A percentile compares a stretch with the other conserved stretches of the same genome.
phyloP scores from a whole-genome alignment of 495 filamentous ascomycete species.

The Daldinia grandis region DNA sequence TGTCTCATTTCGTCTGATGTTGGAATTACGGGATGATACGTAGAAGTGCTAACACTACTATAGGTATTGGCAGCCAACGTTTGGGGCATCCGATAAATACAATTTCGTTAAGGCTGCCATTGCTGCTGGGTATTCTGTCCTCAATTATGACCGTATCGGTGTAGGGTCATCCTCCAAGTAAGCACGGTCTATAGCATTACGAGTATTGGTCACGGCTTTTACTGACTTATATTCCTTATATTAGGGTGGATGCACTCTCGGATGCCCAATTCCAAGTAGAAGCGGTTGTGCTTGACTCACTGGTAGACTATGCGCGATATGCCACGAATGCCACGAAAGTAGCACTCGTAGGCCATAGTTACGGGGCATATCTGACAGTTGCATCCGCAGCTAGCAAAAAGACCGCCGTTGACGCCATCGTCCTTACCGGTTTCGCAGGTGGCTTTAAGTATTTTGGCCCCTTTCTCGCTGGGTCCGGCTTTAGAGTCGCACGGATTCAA shows the following conservation, averaged over 20 bases:
- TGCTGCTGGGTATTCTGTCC: constrained; percentile 59
- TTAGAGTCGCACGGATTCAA: constrained; percentile 34
- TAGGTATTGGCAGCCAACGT: constrained; percentile 38
- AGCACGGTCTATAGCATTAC: neutral
- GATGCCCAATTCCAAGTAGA: constrained; percentile 46
- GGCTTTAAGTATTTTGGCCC: constrained; percentile 38
- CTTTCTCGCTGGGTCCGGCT: constrained; percentile 36
- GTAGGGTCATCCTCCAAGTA: constrained; percentile 63
- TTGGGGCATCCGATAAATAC: constrained; percentile 54
- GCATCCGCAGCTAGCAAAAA: constrained; percentile 32
- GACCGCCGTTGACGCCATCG: constrained; percentile 33
- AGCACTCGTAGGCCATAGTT: constrained; percentile 45
- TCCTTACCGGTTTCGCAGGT: constrained; percentile 43
- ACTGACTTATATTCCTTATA: neutral
- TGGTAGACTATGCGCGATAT: constrained; percentile 38
- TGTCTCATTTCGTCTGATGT: neutral
- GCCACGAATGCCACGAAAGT: constrained; percentile 35
- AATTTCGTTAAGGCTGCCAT: constrained; percentile 64
- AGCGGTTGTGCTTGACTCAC: constrained; percentile 38
- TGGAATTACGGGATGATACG: neutral
- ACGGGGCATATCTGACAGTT: constrained; percentile 41
- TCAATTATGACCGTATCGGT: constrained; percentile 66
- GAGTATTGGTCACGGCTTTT: neutral
- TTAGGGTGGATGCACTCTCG: constrained; percentile 27
- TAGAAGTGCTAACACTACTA: neutral